Base-by-base conservation (phyloP, 345 rosid species). In the Cardamine resedifolia region DNA sequence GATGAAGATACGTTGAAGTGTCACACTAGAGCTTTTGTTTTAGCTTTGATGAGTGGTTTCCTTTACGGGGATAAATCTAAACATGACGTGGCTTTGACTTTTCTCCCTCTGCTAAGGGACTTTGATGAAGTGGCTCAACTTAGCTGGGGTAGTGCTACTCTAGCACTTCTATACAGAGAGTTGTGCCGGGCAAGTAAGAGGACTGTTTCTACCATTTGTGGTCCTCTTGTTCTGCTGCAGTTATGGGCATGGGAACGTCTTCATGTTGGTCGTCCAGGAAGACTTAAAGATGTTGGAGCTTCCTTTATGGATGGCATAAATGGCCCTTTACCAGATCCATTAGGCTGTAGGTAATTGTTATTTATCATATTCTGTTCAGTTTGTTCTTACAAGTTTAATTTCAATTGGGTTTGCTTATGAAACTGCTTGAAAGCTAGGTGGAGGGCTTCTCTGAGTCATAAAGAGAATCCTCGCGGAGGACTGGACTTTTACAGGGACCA, bases 381-480 rank as follows among this genome's bases (percentile, higher is more conserved):
- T 48, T 50, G 7, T 33, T 66, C 14, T 18, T 41, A 30, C 38
- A 58, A 51, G 62, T 41, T 51, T 34, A 14, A 28, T 57, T 67
- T 58, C 8, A 21, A 4, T 70, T 70, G 51, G n/a, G 58, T 58
- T 77, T 53, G 34, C 77, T 66, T 66, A 77, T 77, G 49, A n/a
- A 58, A 58, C 68, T 71, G 21, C 56, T 64, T 64, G 44, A 71
- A 77, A 49, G 56, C 77, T 77, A 77, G 81, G 77, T 77, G 81
- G 81, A 77, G 81, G 45, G 81, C 81, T 59, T 77, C 81, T 66
- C 63, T 77, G 53, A 77, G 81, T 52, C 81, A 77, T 72, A 77
- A 77, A 72, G 81, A 77, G 70, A 77, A 77, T 66, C 81, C 81
- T 14, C 81, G 81, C 1, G 81, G 81, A 71, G 81, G 81, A 59